These are phyloP conservation scores for Deuterostichococcus epilithicus DNA, from an alignment of 139 green algal species.

Conservation along the genomic window DNA sequence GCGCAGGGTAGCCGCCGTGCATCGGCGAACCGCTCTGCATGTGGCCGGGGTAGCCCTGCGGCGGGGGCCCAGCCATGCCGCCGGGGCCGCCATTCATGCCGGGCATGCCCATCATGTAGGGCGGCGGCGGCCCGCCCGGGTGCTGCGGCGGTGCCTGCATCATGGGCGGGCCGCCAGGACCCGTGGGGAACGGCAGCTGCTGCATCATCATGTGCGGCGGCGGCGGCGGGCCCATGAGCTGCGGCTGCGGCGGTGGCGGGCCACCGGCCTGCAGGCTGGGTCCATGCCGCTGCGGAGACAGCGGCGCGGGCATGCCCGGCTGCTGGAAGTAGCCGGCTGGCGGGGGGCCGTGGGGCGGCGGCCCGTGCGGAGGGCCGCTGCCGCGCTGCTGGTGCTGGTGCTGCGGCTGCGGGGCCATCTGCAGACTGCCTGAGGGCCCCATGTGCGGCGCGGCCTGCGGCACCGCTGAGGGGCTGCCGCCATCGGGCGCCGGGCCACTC, in stretches of 20 bases:
- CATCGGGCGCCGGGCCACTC: not conserved
- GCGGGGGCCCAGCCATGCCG: too few species aligned
- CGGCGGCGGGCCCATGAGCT: not conserved
- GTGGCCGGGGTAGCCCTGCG: too few species aligned
- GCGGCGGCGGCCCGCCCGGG: too few species aligned
- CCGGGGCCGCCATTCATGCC: too few species aligned
- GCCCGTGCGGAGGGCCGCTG: too few species aligned
- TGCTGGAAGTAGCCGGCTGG: not conserved
- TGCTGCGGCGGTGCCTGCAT: too few species aligned
- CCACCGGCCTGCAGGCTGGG: not conserved
- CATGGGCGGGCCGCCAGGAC: not conserved
- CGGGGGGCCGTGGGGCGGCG: too few species aligned
- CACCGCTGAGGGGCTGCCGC: not conserved
- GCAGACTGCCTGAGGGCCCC: not conserved
- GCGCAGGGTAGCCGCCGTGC: too few species aligned
- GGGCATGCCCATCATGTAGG: too few species aligned
- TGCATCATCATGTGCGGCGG: conserved; percentile 1
- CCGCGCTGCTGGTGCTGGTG: conserved; percentile 14
- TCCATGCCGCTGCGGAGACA: not conserved
- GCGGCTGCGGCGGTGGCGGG: too few species aligned
- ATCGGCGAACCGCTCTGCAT: too few species aligned
- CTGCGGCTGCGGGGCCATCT: conserved; percentile 4
- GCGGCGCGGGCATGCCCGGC: not conserved
- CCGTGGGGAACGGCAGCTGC: not conserved
- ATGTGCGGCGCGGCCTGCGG: not conserved